Percentiles rank a stretch among this genome's conserved stretches.
phyloP scores from a whole-genome alignment of 1,284 basidiomycete species.

The Cryptococcus maquisensis region DNA sequence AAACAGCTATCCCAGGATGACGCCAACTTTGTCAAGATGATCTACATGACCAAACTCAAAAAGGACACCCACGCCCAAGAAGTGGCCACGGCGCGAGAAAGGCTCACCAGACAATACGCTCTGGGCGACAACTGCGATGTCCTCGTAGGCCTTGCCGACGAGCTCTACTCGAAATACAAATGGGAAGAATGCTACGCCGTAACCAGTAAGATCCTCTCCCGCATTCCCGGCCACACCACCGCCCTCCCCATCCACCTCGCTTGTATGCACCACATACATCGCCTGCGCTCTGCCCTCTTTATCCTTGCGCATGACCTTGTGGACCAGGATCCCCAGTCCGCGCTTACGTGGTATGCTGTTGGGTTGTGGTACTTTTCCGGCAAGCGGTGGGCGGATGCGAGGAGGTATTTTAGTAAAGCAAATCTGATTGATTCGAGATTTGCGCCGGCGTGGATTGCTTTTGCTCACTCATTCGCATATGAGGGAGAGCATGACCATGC shows the following conservation, averaged over 20 bases:
- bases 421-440: constrained; percentile 95
- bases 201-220: constrained; percentile 73
- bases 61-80: constrained; percentile 78
- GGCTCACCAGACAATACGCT: constrained; percentile 70
- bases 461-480: constrained; percentile 92
- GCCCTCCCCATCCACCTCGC: constrained; percentile 91
- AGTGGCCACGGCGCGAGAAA: constrained; percentile 68
- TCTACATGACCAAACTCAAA: constrained; percentile 85
- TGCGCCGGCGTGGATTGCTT: constrained; percentile 94
- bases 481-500: constrained; percentile 99
- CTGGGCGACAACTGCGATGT: constrained; percentile 88
- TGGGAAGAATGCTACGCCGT: constrained; percentile 92
- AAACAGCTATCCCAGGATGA: constrained; percentile 75
- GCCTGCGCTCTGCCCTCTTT: constrained; percentile 87
- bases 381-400: constrained; percentile 78
- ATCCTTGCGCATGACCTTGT: constrained; percentile 94
- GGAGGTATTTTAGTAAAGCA: constrained; percentile 93
- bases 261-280: constrained; percentile 91
- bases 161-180: constrained; percentile 77
- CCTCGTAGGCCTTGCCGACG: constrained; percentile 84
- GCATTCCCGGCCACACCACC: constrained; percentile 73
- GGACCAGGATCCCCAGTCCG: constrained; percentile 83
- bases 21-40: constrained; percentile 79
- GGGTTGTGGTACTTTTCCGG: constrained; percentile 92
- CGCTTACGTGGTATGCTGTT: constrained; percentile 96